Base-by-base conservation (phyloP, 1,284 basidiomycete genomes). In the Ustilago crameri region DNA sequence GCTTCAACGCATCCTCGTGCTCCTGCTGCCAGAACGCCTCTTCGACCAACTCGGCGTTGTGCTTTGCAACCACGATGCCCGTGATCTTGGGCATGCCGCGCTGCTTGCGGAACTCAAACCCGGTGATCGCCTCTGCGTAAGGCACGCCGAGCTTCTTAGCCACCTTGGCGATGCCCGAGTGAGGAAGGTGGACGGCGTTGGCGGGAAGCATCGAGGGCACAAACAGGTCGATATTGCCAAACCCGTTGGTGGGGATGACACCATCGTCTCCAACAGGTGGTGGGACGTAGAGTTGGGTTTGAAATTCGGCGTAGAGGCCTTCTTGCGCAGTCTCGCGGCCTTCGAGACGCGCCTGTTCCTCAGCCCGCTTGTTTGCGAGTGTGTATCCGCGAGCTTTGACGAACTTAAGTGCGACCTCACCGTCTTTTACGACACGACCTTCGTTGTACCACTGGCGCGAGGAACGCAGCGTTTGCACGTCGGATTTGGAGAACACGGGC, bases 191-290 rank as follows among this genome's bases (percentile, higher is more conserved):
- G 1, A 87, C 90, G 3, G 89, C 93, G 15, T 95, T 95, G 51
- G 85, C 85, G 0, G 96, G 96, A 23, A 98, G 87, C 95, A 99
- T 98, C 1, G 91, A 90, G 23, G 93, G 91, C 5, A 92, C 92
- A 83, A 96, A 98, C 26, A 99, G 85, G 85, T 99, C 95, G 68
- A 99, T 92, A 82, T 98, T 98, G 20, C 96, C 96, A 82, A 96
- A 99, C 65, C 91, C 89, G 78, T 99, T 99, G 84, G 91, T 95
- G 5, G 94, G 94, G 37, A 98, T 89, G 81, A 89, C 89, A 20
- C 96, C 95, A 91, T 97, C 88, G 47, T 90, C 84, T 4, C 67
- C 62, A 35, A 98, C 89, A 2, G 95, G 92, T 14, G 80, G 80
- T 24, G 89, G 88, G 8, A 93, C 90, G 80, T 92, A 96, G 3